phyloP scores from a whole-genome alignment of 495 filamentous ascomycete genomes.

The Lasiosphaeria ovina region DNA sequence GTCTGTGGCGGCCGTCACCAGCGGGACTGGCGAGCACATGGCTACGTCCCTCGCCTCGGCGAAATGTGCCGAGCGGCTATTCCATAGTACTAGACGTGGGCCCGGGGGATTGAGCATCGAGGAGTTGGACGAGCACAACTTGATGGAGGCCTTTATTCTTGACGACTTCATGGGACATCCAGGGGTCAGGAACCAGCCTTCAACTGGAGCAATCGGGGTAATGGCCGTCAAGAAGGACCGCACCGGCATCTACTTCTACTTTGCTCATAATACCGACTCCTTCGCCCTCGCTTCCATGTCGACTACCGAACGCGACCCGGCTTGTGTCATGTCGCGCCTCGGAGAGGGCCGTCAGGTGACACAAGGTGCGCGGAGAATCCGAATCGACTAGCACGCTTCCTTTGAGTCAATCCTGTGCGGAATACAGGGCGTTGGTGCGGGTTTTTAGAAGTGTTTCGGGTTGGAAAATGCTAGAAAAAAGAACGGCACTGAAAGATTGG shows the following conservation, averaged over 20 bases:
- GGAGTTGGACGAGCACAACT: constrained; percentile 65
- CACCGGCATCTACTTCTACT: constrained; percentile 72
- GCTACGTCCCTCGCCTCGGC: constrained; percentile 82
- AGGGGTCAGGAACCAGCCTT: constrained; percentile 67
- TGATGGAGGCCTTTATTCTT: constrained; percentile 67
- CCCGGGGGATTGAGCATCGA: constrained; percentile 57
- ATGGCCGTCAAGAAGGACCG: constrained; percentile 77
- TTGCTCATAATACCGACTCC: constrained; percentile 90
- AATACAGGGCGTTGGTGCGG: no score
- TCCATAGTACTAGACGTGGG: constrained; percentile 59
- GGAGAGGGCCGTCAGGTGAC: constrained; percentile 38
- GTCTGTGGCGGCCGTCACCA: constrained; percentile 75
- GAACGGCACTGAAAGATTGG: no score
- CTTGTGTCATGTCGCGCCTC: constrained; percentile 79
- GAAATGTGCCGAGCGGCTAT: constrained; percentile 74
- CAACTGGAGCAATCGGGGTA: constrained; percentile 75
- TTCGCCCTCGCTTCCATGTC: constrained; percentile 90
- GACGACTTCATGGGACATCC: constrained; percentile 83
- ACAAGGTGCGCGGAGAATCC: constrained; percentile 51
- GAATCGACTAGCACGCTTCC: constrained; percentile 20
- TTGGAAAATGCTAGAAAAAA: no score
- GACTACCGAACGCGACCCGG: constrained; percentile 64
- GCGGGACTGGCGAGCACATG: constrained; percentile 97
- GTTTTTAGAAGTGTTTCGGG: no score
- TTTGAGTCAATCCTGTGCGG: not conserved